Conservation (phyloP, 768 basidiomycete species). For the Lactifluus volemus region DNA sequence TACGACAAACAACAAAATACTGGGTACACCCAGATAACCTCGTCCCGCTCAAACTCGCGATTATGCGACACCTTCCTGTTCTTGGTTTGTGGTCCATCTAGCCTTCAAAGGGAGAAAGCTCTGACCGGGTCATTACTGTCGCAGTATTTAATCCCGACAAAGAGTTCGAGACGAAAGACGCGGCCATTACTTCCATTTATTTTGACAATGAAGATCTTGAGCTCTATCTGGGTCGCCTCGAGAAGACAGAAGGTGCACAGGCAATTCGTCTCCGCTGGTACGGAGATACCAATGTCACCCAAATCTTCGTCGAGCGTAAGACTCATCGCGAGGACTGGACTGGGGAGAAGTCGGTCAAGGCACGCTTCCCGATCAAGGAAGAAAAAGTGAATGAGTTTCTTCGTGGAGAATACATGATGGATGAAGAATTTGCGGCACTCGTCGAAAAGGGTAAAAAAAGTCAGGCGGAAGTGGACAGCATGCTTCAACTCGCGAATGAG, state of each 20-base stretch:
- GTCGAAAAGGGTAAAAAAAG: slow-evolving; percentile 88
- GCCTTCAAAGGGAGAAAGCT: background rate
- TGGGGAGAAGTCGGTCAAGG: slow-evolving; percentile 97
- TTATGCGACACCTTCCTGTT: slow-evolving; percentile 87
- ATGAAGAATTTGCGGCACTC: slow-evolving; percentile 82
- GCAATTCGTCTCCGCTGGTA: slow-evolving; percentile 97
- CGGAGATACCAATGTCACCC: slow-evolving; percentile 70
- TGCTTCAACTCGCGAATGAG: slow-evolving; percentile 96
- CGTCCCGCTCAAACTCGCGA: slow-evolving; percentile 86
- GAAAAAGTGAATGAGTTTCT: slow-evolving; percentile 88
- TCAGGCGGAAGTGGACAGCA: slow-evolving; percentile 81
- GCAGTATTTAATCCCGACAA: slow-evolving; percentile 91
- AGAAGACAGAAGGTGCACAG: slow-evolving; percentile 98
- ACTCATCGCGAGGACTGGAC: slow-evolving; percentile 99
- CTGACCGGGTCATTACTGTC: slow-evolving; percentile 9
- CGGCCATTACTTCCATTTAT: slow-evolving; percentile 95
- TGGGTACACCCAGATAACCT: slow-evolving; percentile 99
- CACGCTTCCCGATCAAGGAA: slow-evolving; percentile 92
- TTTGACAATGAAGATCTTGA: slow-evolving; percentile 95
- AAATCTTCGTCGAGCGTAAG: slow-evolving; percentile 87
- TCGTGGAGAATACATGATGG: slow-evolving; percentile 85
- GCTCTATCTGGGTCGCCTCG: slow-evolving; percentile 89
- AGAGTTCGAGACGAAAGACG: slow-evolving; percentile 79
- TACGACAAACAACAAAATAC: slow-evolving; percentile 98
- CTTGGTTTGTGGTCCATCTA: slow-evolving; percentile 48